Evolutionary conservation across 192 early-diverging fungal species (phyloP).

Genomic region (Podila clonocystis): DNA sequence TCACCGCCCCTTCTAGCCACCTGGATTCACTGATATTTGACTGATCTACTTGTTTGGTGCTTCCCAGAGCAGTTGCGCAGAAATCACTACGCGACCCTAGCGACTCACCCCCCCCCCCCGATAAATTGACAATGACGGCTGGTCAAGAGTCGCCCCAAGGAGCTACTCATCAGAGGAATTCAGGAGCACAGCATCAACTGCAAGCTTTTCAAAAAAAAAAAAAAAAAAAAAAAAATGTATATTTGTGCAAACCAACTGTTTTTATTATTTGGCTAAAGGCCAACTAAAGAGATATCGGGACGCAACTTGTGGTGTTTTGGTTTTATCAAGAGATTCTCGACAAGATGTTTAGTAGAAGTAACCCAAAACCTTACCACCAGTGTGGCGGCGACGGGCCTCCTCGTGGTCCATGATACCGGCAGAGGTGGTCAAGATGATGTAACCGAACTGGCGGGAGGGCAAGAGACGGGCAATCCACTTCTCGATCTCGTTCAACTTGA

Average conservation of each 20-base stretch:
- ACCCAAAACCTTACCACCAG: conserved; percentile 98
- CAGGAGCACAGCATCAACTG: too few relatives aligned
- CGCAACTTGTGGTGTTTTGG: background rate
- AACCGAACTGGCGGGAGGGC: conserved; percentile 99
- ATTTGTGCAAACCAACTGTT: conserved; percentile 1
- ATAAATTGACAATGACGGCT: too few relatives aligned
- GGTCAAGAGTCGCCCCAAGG: too few relatives aligned
- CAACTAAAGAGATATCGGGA: conserved; percentile 6
- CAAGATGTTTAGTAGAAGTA: conserved; percentile 45
- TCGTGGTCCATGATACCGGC: conserved; percentile 99
- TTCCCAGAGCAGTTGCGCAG: too few relatives aligned
- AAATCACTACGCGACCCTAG: too few relatives aligned
- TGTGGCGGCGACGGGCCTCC: conserved; percentile 96
- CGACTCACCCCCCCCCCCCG: too few relatives aligned
- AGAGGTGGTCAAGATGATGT: conserved; percentile 89
- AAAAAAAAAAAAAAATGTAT: too few relatives aligned
- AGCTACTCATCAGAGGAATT: too few relatives aligned
- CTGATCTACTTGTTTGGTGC: too few relatives aligned
- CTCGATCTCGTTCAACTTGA: conserved; percentile 94
- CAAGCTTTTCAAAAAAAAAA: too few relatives aligned
- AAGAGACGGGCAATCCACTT: conserved; percentile 97
- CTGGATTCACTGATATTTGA: too few relatives aligned
- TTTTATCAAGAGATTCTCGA: background rate
- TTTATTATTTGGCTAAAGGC: background rate
- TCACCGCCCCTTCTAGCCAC: too few relatives aligned